Percentiles rank a stretch among this genome's conserved stretches.
Conservation (phyloP, 2,329 filamentous ascomycete species). For the Aaosphaeria arxii region DNA sequence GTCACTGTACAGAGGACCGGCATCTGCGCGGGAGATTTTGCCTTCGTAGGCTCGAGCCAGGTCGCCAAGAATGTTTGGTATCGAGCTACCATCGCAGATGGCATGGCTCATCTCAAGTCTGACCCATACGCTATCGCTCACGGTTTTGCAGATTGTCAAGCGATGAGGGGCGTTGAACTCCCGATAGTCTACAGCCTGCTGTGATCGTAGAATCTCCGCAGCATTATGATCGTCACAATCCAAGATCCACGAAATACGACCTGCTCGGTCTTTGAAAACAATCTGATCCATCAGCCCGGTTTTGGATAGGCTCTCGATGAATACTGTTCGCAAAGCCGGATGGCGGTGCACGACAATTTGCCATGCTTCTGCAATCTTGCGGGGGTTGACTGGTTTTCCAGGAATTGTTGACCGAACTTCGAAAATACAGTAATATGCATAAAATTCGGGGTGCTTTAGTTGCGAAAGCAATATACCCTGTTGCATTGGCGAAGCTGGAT, state of each 20-base stretch:
- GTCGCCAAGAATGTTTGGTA: constrained; percentile 48
- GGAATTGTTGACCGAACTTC: constrained; percentile 21
- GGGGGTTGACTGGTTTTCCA: constrained; percentile 13
- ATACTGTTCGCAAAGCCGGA: constrained; percentile 27
- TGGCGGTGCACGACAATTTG: constrained; percentile 34
- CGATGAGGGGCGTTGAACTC: constrained; percentile 42
- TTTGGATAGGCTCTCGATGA: constrained; percentile 32
- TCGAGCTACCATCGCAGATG: constrained; percentile 50
- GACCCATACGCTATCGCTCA: constrained; percentile 37
- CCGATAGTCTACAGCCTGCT: constrained; percentile 22
- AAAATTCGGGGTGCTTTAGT: constrained; percentile 25
- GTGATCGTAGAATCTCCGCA: constrained; percentile 14
- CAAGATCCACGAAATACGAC: constrained; percentile 19
- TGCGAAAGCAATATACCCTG: constrained; percentile 28
- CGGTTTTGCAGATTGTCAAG: constrained; percentile 45
- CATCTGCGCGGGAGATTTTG: constrained; percentile 34
- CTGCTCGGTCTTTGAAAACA: constrained; percentile 25
- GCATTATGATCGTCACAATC: constrained; percentile 20
- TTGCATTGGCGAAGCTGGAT: constrained; percentile 30
- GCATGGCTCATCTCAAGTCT: constrained; percentile 52
- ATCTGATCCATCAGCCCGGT: constrained; percentile 32
- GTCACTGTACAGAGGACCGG: constrained; percentile 36
- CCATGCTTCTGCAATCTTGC: constrained; percentile 30
- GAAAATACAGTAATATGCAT: constrained; percentile 28
- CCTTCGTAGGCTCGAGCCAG: constrained; percentile 46